Conservation (phyloP, 306 rosid genomes). For the Hippophae tibetana region DNA sequence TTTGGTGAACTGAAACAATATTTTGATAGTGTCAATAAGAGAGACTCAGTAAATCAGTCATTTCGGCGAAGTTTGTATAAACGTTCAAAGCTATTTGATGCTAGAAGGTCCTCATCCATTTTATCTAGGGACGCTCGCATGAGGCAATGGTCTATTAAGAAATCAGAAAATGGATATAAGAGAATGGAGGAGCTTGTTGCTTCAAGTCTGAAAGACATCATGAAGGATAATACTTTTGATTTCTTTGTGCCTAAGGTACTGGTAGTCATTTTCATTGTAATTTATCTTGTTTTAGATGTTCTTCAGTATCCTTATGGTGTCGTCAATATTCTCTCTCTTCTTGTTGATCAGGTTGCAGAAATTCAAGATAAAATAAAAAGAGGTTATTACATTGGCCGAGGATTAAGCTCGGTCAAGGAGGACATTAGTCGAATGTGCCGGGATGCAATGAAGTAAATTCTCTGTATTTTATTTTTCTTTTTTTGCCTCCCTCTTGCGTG, state of each 20-base stretch:
- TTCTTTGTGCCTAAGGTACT: conserved; percentile 87
- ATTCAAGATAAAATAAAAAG: conserved; percentile 76
- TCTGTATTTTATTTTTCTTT: neutral
- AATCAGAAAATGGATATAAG: conserved; percentile 84
- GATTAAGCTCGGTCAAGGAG: conserved; percentile 77
- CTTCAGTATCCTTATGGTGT: neutral
- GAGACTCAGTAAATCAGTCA: conserved; percentile 71
- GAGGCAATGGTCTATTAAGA: conserved; percentile 92
- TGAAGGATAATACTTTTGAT: conserved; percentile 76
- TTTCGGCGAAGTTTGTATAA: conserved; percentile 83
- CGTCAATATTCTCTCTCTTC: conserved; percentile 8
- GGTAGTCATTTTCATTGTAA: neutral
- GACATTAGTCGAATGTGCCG: conserved; percentile 95
- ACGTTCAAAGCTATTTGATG: conserved; percentile 91
- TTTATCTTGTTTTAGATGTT: neutral
- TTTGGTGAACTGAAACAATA: conserved; percentile 90
- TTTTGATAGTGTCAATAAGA: conserved; percentile 88
- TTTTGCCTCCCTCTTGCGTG: neutral
- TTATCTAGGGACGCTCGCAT: conserved; percentile 97
- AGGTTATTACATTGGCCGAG: conserved; percentile 81
- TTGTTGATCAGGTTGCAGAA: conserved; percentile 69
- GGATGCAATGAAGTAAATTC: conserved; percentile 84
- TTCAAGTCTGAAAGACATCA: conserved; percentile 74
- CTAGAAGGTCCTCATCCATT: conserved; percentile 92
- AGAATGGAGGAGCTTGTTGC: conserved; percentile 90